phyloP scores from a whole-genome alignment of 2,329 filamentous ascomycete species.

The Dactylonectria macrodidyma region DNA sequence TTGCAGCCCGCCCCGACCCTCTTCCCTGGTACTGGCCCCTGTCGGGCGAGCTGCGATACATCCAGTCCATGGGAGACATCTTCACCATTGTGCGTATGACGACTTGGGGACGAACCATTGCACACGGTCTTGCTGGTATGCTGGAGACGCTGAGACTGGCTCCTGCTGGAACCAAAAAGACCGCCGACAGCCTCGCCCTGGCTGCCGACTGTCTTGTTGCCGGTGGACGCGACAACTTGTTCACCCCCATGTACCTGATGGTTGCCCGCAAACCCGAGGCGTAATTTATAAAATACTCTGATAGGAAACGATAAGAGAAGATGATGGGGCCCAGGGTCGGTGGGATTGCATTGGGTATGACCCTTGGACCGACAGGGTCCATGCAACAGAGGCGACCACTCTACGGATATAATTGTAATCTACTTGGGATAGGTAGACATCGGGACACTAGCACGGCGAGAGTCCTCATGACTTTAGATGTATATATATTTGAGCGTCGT shows the following conservation, averaged over 20 bases:
- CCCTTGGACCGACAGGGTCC: constrained; percentile 34
- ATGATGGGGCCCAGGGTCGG: constrained; percentile 11
- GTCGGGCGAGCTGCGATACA: constrained; percentile 86
- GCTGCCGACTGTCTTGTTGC: constrained; percentile 90
- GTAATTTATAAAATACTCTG: constrained; percentile 22
- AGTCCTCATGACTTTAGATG: constrained; percentile 30
- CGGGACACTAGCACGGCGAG: constrained; percentile 13
- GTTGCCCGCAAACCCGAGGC: constrained; percentile 84
- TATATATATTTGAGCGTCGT: constrained; percentile 31
- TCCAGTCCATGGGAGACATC: constrained; percentile 84
- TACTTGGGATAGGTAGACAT: constrained; percentile 33
- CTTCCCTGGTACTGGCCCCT: constrained; percentile 97
- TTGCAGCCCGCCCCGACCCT: constrained; percentile 82
- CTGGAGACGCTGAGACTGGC: constrained; percentile 84
- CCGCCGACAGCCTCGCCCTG: constrained; percentile 87
- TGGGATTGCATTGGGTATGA: constrained; percentile 20
- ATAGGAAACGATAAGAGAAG: constrained; percentile 3
- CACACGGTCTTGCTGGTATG: constrained; percentile 82
- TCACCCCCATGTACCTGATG: constrained; percentile 99
- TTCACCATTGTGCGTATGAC: constrained; percentile 93
- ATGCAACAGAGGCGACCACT: constrained; percentile 40
- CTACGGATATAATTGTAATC: constrained; percentile 50
- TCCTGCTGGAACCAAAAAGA: constrained; percentile 91
- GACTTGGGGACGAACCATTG: constrained; percentile 80
- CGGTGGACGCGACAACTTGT: constrained; percentile 90